A percentile compares a stretch with the other conserved stretches of the same genome.
These are phyloP conservation scores for Tricholomella constricta DNA, from an alignment of 768 basidiomycete species.

Conservation along the genomic window DNA sequence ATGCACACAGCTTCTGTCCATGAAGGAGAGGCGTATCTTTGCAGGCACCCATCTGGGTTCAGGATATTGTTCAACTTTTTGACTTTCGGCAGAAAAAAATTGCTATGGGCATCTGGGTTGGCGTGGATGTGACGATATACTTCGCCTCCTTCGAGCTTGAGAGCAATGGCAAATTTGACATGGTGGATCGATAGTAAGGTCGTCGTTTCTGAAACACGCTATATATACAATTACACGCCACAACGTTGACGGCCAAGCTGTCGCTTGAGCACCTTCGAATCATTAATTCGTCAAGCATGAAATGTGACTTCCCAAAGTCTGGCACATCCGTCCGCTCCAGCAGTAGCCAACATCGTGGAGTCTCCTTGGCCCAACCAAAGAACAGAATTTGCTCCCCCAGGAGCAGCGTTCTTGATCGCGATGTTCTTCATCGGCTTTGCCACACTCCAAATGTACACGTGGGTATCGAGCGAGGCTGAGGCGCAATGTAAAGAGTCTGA, in stretches of 20 bases:
- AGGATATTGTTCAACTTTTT: too few species aligned
- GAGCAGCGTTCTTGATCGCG: conserved; percentile 81
- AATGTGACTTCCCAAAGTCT: conserved; percentile 71
- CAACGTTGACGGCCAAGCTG: too few species aligned
- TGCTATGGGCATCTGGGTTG: too few species aligned
- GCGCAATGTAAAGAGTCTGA: conserved; percentile 74
- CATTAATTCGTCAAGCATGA: conserved; percentile 24
- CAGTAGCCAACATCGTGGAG: conserved; percentile 57
- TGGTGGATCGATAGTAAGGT: too few species aligned
- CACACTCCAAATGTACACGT: conserved; percentile 87
- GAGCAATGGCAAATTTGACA: too few species aligned
- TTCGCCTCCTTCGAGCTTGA: too few species aligned
- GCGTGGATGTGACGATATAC: too few species aligned
- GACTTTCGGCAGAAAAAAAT: too few species aligned
- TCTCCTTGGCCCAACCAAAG: conserved; percentile 64
- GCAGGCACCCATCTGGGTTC: too few species aligned
- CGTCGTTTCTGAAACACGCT: background rate
- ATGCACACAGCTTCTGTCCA: too few species aligned
- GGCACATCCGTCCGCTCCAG: conserved; percentile 83
- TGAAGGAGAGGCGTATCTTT: too few species aligned
- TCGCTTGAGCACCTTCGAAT: background rate
- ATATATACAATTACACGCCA: background rate
- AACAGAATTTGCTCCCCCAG: conserved; percentile 82
- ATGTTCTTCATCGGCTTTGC: conserved; percentile 70
- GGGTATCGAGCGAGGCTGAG: conserved; percentile 91